phyloP scores from a whole-genome alignment of 2,329 filamentous ascomycete species.

The Aspergillus sp. region DNA sequence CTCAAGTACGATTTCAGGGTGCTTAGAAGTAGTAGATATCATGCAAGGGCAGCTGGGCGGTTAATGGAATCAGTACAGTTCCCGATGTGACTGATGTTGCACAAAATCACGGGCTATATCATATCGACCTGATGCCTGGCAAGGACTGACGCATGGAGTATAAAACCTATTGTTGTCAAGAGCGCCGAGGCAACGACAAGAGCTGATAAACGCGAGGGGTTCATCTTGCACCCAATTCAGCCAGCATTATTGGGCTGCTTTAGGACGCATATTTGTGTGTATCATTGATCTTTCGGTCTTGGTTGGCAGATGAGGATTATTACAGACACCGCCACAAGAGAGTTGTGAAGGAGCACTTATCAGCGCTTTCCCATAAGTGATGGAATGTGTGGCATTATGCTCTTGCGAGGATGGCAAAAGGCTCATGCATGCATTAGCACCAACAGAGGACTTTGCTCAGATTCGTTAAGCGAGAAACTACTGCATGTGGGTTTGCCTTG shows the following conservation, averaged over 20 bases:
- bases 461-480: conserved; percentile 10
- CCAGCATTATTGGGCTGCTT: not conserved
- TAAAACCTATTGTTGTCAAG: not conserved
- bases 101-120: not conserved
- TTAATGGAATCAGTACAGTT: not conserved
- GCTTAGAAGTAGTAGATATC: not conserved
- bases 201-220: not conserved
- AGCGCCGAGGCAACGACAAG: not conserved
- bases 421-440: conserved; percentile 20
- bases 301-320: not conserved
- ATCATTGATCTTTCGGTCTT: not conserved
- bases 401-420: not conserved
- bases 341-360: conserved; percentile 4
- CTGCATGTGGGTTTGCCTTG: conserved; percentile 22
- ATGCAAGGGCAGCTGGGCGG: not conserved
- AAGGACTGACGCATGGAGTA: not conserved
- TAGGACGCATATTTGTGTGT: not conserved
- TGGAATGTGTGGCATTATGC: conserved; percentile 5
- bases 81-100: not conserved
- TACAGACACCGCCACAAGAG: not conserved
- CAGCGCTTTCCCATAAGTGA: not conserved
- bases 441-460: conserved; percentile 10
- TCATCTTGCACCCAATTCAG: not conserved
- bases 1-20: not conserved
- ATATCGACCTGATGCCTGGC: not conserved